Evolutionary conservation across 2,329 filamentous ascomycete species (phyloP).

Genomic region (Coniochaeta sp.): DNA sequence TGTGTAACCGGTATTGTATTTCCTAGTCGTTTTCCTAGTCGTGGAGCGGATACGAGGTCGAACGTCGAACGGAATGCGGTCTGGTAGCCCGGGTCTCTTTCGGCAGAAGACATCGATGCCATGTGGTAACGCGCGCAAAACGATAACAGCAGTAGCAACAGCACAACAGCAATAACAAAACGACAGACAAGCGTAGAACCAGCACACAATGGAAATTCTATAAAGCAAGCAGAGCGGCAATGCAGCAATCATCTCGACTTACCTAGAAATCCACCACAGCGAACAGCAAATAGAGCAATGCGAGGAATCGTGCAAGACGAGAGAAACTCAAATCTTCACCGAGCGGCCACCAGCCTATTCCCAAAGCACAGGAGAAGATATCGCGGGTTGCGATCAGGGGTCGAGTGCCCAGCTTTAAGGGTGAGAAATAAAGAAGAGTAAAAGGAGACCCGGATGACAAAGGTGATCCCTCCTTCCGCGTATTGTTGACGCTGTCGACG

Average conservation of each 20-base stretch:
- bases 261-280: neutral
- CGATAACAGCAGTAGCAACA: neutral
- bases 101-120: neutral
- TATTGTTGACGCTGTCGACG: constrained; percentile 1
- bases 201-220: neutral
- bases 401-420: too few relatives aligned
- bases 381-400: too few relatives aligned
- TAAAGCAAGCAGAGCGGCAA: neutral
- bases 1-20: neutral
- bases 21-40: too few relatives aligned
- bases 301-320: neutral
- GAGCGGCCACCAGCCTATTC: neutral
- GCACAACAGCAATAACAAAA: neutral
- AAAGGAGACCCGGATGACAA: neutral
- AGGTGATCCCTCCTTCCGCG: neutral
- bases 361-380: neutral
- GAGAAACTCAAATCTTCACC: neutral
- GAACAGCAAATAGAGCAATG: neutral
- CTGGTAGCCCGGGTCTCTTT: neutral
- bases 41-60: neutral
- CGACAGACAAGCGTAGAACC: neutral
- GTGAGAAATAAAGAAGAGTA: neutral
- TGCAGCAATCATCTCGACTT: neutral
- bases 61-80: neutral
- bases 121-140: neutral